Conservation (phyloP, 352 stramenopile genomes). For the Pythium brachiatum region DNA sequence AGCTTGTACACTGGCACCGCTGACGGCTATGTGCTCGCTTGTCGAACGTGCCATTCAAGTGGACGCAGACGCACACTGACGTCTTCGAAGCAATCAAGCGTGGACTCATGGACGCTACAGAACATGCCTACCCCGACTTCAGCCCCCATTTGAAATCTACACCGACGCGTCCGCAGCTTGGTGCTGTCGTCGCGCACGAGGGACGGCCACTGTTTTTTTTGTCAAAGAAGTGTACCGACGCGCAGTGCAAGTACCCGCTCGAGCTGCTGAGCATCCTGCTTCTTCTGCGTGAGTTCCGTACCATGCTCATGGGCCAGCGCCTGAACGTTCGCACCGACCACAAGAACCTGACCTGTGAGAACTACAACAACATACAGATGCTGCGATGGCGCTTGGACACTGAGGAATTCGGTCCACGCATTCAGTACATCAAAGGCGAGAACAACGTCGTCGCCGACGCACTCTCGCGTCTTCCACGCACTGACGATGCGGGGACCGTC, state of each 20-base stretch:
- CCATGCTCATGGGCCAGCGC: conserved; percentile 2
- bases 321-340: conserved; percentile 39
- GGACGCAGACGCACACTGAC: background rate
- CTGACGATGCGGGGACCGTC: background rate
- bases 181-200: conserved; percentile 30
- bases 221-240: conserved; percentile 20
- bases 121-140: background rate
- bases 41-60: background rate
- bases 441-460: conserved; percentile 10
- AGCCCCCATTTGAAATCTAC: background rate
- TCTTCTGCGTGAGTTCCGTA: conserved; percentile 30
- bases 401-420: conserved; percentile 2
- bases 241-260: conserved; percentile 28
- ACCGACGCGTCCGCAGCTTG: conserved; percentile 33
- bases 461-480: conserved; percentile 1
- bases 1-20: background rate
- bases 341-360: conserved; percentile 9
- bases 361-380: background rate
- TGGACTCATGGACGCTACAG: background rate
- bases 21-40: background rate
- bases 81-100: background rate
- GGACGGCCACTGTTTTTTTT: conserved; percentile 20
- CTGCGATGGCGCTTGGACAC: conserved; percentile 12
- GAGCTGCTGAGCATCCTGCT: conserved; percentile 37
- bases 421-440: conserved; percentile 8